Percentiles rank a stretch among this genome's conserved stretches.
These are phyloP conservation scores for Strobilomyces confusus DNA, from an alignment of 768 basidiomycete species.

Conservation along the genomic window DNA sequence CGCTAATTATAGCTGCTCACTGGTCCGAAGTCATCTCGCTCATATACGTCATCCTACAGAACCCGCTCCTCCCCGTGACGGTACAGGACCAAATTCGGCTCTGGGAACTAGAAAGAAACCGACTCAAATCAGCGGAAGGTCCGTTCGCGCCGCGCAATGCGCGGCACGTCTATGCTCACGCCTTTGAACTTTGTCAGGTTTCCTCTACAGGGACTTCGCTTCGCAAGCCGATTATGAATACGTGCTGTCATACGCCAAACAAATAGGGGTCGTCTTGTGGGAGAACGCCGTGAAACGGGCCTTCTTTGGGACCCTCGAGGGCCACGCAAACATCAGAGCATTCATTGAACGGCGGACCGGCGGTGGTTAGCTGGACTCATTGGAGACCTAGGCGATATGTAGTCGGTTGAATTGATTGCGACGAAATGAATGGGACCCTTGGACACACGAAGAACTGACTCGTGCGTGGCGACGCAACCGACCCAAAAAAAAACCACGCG, in stretches of 20 bases:
- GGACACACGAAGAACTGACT: neutral
- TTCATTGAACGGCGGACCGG: constrained; percentile 73
- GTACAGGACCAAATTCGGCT: constrained; percentile 97
- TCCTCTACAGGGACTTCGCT: constrained; percentile 83
- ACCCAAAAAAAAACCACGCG: constrained; percentile 1
- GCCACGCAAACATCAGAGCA: constrained; percentile 71
- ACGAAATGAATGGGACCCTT: neutral
- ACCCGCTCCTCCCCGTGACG: constrained; percentile 91
- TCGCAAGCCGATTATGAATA: constrained; percentile 86
- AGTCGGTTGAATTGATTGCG: neutral
- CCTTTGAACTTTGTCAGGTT: constrained; percentile 46
- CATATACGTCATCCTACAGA: constrained; percentile 43
- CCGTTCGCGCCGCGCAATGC: constrained; percentile 17
- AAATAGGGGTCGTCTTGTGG: constrained; percentile 81
- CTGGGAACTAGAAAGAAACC: constrained; percentile 95
- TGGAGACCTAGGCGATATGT: constrained; percentile 1
- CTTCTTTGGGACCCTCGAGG: constrained; percentile 80
- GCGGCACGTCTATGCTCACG: constrained; percentile 8
- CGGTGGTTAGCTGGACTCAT: constrained; percentile 24
- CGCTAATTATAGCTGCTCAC: constrained; percentile 4
- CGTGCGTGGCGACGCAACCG: neutral
- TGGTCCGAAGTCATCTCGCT: no score
- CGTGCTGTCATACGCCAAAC: constrained; percentile 79
- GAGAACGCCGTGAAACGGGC: constrained; percentile 68
- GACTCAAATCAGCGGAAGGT: constrained; percentile 88